A percentile compares a stretch with the other conserved stretches of the same genome.
Conservation (phyloP, 345 rosid species). For the Heritiera fomes region DNA sequence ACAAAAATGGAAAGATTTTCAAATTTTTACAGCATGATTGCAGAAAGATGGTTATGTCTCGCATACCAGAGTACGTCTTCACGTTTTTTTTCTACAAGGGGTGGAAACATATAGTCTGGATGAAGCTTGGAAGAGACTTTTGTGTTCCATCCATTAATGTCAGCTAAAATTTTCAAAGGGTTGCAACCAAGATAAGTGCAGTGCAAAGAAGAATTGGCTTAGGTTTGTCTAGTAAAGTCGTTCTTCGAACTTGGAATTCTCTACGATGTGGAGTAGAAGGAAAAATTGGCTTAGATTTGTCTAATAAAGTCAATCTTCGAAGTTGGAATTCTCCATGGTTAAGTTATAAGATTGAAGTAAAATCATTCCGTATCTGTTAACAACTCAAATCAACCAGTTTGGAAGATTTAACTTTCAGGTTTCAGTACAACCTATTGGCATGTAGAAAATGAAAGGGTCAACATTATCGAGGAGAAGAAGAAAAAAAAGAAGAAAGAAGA, state of each 20-base stretch:
- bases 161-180: neutral
- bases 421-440: neutral
- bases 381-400: neutral
- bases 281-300: neutral
- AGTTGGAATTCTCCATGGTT: neutral
- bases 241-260: conserved; percentile 3
- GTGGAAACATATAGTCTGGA: neutral
- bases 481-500: no score
- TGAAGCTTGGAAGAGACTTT: neutral
- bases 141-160: neutral
- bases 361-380: neutral
- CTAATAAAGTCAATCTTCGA: neutral
- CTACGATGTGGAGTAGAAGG: neutral
- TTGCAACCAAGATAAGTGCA: neutral
- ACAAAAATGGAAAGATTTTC: neutral
- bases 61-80: neutral
- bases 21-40: neutral
- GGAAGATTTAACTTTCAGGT: conserved; percentile 13
- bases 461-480: neutral
- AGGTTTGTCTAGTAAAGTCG: neutral
- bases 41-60: neutral
- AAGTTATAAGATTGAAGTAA: neutral
- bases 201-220: neutral
- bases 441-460: neutral
- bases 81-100: neutral